phyloP scores from a whole-genome alignment of 768 basidiomycete genomes.

The Clitopilus hobsonii region DNA sequence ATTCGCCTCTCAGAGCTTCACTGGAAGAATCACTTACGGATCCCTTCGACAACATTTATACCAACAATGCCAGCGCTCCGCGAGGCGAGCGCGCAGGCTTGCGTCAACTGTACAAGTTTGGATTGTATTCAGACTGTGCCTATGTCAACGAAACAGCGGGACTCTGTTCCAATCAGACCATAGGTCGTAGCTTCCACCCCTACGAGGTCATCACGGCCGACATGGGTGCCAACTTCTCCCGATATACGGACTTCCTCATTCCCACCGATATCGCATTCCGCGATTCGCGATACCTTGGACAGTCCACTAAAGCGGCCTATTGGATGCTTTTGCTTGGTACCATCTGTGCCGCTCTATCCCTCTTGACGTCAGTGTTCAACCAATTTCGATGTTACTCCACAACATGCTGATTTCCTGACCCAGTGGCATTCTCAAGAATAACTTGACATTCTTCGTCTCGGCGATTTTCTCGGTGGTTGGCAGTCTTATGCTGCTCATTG shows the following conservation, averaged over 20 bases:
- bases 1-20: conserved; percentile 35
- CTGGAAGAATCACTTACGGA: conserved; percentile 47
- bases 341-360: conserved; percentile 57
- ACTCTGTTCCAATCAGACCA: conserved; percentile 57
- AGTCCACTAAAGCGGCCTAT: conserved; percentile 64
- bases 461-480: conserved; percentile 57
- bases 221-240: conserved; percentile 61
- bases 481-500: conserved; percentile 60
- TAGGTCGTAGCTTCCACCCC: conserved; percentile 61
- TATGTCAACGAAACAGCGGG: conserved; percentile 59
- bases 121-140: conserved; percentile 79
- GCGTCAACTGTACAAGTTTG: conserved; percentile 70
- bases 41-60: conserved; percentile 60
- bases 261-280: conserved; percentile 42
- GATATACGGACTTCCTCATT: conserved; percentile 50
- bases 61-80: conserved; percentile 59
- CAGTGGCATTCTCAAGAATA: conserved; percentile 66
- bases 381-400: conserved; percentile 3
- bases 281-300: conserved; percentile 58
- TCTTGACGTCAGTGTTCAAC: conserved; percentile 52
- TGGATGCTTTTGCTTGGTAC: conserved; percentile 74
- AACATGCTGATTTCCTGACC: conserved; percentile 8
- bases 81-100: conserved; percentile 54
- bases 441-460: conserved; percentile 63
- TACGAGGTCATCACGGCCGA: conserved; percentile 60